Conservation (phyloP, 2,329 filamentous ascomycete genomes). For the Teratosphaeria gauchensis region DNA sequence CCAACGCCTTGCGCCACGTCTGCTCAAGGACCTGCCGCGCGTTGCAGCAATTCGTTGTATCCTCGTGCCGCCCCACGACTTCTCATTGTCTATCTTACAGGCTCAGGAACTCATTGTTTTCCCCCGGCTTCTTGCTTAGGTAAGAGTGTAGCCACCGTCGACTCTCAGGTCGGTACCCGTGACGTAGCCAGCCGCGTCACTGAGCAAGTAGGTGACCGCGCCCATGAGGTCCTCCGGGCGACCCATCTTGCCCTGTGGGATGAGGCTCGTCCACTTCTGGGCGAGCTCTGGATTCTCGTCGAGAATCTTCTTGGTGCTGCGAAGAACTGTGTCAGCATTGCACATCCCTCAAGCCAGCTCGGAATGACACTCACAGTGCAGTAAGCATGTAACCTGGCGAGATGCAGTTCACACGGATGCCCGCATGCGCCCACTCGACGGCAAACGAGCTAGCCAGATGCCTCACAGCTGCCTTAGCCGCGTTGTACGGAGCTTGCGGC, state of each 20-base stretch:
- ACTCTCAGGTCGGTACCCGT: constrained; percentile 41
- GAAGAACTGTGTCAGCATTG: constrained; percentile 6
- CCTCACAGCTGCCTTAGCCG: constrained; percentile 81
- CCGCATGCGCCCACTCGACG: constrained; percentile 83
- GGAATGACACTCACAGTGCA: constrained; percentile 56
- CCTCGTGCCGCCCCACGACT: not conserved
- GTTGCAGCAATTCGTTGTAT: not conserved
- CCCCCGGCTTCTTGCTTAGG: constrained; percentile 13
- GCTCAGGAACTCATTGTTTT: not conserved
- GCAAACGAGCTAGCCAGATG: constrained; percentile 81
- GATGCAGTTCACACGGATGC: constrained; percentile 91
- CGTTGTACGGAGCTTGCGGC: constrained; percentile 87
- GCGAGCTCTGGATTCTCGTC: constrained; percentile 87
- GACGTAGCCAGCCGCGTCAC: constrained; percentile 67
- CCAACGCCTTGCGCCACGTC: not conserved
- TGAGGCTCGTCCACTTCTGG: constrained; percentile 82
- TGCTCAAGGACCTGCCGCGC: not conserved
- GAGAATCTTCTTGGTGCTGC: constrained; percentile 83
- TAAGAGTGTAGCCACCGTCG: constrained; percentile 35
- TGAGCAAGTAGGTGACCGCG: constrained; percentile 76
- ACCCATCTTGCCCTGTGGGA: constrained; percentile 90
- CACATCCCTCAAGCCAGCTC: not conserved
- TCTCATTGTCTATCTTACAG: not conserved
- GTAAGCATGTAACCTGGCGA: constrained; percentile 96
- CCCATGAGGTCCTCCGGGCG: constrained; percentile 87